Conservation (phyloP, 345 rosid species). For the Linum lewisii region DNA sequence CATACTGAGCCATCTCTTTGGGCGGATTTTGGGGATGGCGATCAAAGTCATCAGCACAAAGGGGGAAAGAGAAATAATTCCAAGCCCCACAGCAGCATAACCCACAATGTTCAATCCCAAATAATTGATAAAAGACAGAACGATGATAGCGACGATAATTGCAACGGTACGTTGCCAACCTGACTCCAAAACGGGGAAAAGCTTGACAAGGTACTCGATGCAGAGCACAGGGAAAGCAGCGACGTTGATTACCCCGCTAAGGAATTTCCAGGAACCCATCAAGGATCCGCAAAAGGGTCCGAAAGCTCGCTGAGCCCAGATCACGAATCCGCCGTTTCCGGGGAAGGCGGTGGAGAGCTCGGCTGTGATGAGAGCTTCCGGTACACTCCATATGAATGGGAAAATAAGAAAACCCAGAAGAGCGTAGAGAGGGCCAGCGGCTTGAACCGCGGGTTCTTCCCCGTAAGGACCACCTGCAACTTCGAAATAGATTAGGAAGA, state of each 20-base stretch:
- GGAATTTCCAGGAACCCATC: constrained; percentile 25
- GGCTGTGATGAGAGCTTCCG: constrained; percentile 21
- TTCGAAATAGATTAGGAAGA: constrained; percentile 22
- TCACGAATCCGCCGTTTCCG: constrained; percentile 22
- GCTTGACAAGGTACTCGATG: constrained; percentile 15
- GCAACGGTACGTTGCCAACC: constrained; percentile 12
- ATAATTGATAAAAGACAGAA: constrained; percentile 16
- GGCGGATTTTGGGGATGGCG: constrained; percentile 20
- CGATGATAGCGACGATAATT: constrained; percentile 4
- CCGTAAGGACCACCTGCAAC: constrained; percentile 25
- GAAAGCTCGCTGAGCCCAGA: constrained; percentile 22
- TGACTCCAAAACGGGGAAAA: constrained; percentile 12
- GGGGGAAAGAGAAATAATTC: constrained; percentile 16
- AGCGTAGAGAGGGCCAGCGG: constrained; percentile 23
- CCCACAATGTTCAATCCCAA: constrained; percentile 20
- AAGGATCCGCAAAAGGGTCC: constrained; percentile 24
- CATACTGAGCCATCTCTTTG: constrained; percentile 17
- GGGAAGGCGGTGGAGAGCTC: constrained; percentile 25
- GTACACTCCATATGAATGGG: constrained; percentile 23
- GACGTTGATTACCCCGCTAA: constrained; percentile 20
- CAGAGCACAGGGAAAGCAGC: constrained; percentile 20
- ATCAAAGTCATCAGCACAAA: constrained; percentile 9
- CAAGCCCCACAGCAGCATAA: constrained; percentile 14
- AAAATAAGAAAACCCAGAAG: constrained; percentile 18
- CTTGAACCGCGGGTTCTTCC: constrained; percentile 15